Percentiles rank a stretch among this genome's conserved stretches.
Evolutionary conservation across 176 grass and related monocot species (phyloP).

Genomic region (Carex cristatella): DNA sequence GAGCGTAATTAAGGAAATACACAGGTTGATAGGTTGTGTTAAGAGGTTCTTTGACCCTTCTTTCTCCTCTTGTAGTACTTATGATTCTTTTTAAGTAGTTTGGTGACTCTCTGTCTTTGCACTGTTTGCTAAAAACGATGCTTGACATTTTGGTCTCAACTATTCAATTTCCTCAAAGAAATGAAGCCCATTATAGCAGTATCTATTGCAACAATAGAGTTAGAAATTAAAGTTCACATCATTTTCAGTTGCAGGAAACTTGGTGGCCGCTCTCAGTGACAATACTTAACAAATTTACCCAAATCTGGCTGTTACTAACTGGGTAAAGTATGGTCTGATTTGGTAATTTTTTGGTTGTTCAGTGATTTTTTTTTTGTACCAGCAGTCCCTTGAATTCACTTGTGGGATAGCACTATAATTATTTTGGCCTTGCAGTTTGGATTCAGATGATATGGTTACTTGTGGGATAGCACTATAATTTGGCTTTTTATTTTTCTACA

Average conservation of each 20-base stretch:
- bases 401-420: neutral
- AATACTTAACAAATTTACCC: neutral
- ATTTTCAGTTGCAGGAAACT: neutral
- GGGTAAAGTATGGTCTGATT: constrained; percentile 5
- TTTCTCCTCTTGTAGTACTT: neutral
- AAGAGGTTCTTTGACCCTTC: neutral
- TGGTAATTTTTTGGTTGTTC: neutral
- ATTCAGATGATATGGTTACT: neutral
- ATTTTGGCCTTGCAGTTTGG: neutral
- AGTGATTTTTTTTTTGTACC: neutral
- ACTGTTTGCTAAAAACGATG: neutral
- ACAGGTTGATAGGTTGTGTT: neutral
- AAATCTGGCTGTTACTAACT: neutral
- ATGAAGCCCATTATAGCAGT: too few species aligned
- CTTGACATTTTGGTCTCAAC: neutral
- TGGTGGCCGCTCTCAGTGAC: neutral
- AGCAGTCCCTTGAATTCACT: neutral
- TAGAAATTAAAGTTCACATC: too few species aligned
- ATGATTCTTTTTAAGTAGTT: neutral
- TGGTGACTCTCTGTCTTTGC: neutral
- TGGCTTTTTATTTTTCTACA: neutral
- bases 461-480: neutral
- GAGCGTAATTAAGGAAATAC: neutral
- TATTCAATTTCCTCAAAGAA: neutral
- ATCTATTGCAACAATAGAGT: too few species aligned